phyloP scores from a whole-genome alignment of 1,284 basidiomycete species.

The Ustilago xerochloae region DNA sequence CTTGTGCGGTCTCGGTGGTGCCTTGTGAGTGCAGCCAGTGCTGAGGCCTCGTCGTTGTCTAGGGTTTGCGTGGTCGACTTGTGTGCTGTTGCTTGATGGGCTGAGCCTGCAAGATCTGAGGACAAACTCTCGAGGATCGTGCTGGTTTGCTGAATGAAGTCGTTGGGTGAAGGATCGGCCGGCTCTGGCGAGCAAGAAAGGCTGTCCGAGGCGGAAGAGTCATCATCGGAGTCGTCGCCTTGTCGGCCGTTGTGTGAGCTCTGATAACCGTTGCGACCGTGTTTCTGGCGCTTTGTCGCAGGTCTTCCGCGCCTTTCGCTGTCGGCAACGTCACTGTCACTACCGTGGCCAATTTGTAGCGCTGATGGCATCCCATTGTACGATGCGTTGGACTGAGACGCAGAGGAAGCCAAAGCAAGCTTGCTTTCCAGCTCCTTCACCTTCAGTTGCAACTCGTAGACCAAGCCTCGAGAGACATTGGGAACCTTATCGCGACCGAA shows the following conservation, averaged over 20 bases:
- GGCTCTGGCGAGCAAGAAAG: conserved; percentile 17
- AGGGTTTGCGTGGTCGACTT: conserved; percentile 24
- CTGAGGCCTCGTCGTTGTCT: conserved; percentile 40
- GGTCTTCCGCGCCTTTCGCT: conserved; percentile 6
- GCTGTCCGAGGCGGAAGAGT: conserved; percentile 17
- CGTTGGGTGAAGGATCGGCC: conserved; percentile 29
- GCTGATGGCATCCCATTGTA: neutral
- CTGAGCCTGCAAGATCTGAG: conserved; percentile 28
- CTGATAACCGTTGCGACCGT: conserved; percentile 11
- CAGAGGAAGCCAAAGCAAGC: conserved; percentile 28
- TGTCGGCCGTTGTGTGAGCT: conserved; percentile 5
- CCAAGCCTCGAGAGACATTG: conserved; percentile 39
- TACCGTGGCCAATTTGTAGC: neutral
- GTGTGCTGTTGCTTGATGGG: conserved; percentile 3
- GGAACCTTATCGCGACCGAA: conserved; percentile 41
- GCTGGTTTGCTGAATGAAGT: conserved; percentile 44
- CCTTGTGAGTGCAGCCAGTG: conserved; percentile 27
- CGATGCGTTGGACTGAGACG: neutral
- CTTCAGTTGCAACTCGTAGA: conserved; percentile 47
- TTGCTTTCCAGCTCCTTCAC: conserved; percentile 41
- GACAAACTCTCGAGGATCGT: conserved; percentile 46
- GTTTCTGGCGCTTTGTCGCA: conserved; percentile 8
- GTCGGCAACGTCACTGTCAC: conserved; percentile 5
- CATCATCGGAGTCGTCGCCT: conserved; percentile 10
- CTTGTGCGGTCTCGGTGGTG: conserved; percentile 29